These are phyloP conservation scores for Annulohypoxylon nitens DNA, from an alignment of 495 filamentous ascomycete genomes.

Conservation along the genomic window DNA sequence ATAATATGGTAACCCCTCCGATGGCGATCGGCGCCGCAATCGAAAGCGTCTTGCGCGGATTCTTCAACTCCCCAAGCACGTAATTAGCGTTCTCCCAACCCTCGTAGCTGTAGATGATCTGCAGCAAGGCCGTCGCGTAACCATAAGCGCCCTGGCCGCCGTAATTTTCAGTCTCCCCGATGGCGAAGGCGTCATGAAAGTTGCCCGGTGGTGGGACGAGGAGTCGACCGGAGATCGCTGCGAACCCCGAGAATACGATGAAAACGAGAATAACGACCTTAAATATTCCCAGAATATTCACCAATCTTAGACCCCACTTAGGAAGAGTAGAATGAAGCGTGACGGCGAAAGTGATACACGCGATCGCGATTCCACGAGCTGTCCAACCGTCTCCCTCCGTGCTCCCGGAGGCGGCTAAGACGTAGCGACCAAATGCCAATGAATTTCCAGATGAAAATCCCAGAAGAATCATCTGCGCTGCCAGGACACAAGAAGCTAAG, in stretches of 20 bases:
- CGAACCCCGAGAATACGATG: slow-evolving; percentile 75
- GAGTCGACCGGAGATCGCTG: slow-evolving; percentile 68
- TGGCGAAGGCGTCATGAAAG: slow-evolving; percentile 73
- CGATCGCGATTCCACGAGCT: slow-evolving; percentile 74
- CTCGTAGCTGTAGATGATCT: slow-evolving; percentile 76
- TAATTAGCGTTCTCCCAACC: slow-evolving; percentile 75
- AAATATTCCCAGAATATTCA: slow-evolving; percentile 74
- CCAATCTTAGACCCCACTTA: slow-evolving; percentile 76
- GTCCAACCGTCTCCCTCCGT: slow-evolving; percentile 73
- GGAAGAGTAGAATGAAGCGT: slow-evolving; percentile 70
- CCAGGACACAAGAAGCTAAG: slow-evolving; percentile 73
- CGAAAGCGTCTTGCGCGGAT: slow-evolving; percentile 72
- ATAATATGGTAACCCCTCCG: slow-evolving; percentile 70
- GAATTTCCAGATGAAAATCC: slow-evolving; percentile 71
- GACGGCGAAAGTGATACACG: slow-evolving; percentile 73
- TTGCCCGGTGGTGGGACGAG: slow-evolving; percentile 71
- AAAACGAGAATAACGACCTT: slow-evolving; percentile 76
- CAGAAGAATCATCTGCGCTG: slow-evolving; percentile 69
- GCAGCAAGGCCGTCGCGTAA: slow-evolving; percentile 72
- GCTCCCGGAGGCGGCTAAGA: slow-evolving; percentile 72
- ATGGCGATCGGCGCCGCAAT: slow-evolving; percentile 74
- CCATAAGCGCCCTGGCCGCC: slow-evolving; percentile 71
- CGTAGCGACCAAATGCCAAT: slow-evolving; percentile 77
- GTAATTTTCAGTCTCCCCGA: slow-evolving; percentile 53
- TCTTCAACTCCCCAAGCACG: slow-evolving; percentile 71